Conservation (phyloP, 1,139 yeast species). For the Debaryomycetaceae sp. region DNA sequence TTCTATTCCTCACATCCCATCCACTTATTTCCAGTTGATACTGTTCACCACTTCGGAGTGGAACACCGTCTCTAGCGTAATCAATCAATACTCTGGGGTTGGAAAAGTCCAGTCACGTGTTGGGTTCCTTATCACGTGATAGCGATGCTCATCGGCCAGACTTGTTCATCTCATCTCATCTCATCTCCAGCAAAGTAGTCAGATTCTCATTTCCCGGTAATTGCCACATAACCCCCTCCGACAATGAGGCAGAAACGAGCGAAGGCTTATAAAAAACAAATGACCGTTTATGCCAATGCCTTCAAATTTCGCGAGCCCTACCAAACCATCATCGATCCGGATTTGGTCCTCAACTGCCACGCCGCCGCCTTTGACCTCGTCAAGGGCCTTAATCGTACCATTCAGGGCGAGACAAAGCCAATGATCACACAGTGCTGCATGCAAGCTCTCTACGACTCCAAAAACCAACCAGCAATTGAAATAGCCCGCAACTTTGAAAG, state of each 20-base stretch:
- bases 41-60: too few species aligned
- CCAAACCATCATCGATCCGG: slow-evolving; percentile 80
- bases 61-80: too few species aligned
- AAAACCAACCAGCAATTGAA: slow-evolving; percentile 64
- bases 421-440: slow-evolving; percentile 96
- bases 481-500: slow-evolving; percentile 79
- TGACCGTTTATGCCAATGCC: slow-evolving; percentile 71
- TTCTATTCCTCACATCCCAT: too few species aligned
- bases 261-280: slow-evolving; percentile 85
- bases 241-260: slow-evolving; percentile 94
- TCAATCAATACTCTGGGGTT: too few species aligned
- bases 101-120: too few species aligned
- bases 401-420: slow-evolving; percentile 82
- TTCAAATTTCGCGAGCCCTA: slow-evolving; percentile 93
- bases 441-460: slow-evolving; percentile 65
- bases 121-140: too few species aligned
- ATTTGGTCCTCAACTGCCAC: slow-evolving; percentile 54
- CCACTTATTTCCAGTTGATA: too few species aligned
- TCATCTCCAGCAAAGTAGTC: background rate
- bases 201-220: background rate
- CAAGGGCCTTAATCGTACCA: slow-evolving; percentile 70
- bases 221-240: background rate
- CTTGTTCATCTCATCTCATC: background rate
- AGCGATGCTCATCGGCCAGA: background rate
- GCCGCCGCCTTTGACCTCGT: slow-evolving; percentile 59